Conservation (phyloP, 192 early-diverging fungal species). For the Mycoemilia scoparia region DNA sequence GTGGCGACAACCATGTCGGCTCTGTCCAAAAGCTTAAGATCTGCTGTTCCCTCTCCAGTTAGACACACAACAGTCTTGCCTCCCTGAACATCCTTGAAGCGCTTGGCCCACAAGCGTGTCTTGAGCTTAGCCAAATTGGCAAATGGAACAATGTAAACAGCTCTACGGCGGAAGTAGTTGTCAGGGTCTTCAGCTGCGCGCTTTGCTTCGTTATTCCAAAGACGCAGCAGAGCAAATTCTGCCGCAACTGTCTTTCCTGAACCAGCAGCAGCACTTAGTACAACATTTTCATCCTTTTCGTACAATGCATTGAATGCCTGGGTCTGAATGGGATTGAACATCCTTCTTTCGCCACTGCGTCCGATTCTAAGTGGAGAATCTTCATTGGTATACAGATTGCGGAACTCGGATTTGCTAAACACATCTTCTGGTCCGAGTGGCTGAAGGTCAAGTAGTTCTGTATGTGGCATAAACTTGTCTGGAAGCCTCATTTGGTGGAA, state of each 20-base stretch:
- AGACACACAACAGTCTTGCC: constrained; percentile 76
- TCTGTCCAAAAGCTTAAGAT: constrained; percentile 70
- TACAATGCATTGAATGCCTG: constrained; percentile 87
- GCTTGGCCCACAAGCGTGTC: constrained; percentile 59
- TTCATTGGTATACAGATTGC: constrained; percentile 35
- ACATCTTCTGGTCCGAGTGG: constrained; percentile 61
- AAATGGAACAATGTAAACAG: constrained; percentile 84
- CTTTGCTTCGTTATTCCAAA: constrained; percentile 40
- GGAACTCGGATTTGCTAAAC: constrained; percentile 57
- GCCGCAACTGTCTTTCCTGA: constrained; percentile 90
- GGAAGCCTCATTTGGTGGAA: constrained; percentile 86
- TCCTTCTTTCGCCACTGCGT: constrained; percentile 24
- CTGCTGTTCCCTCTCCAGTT: constrained; percentile 78
- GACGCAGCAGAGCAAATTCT: constrained; percentile 83
- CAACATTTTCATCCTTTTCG: constrained; percentile 67
- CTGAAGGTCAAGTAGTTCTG: constrained; percentile 85
- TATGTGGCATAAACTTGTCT: constrained; percentile 82
- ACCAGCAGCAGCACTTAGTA: constrained; percentile 84
- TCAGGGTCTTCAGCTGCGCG: constrained; percentile 13
- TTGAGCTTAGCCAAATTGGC: constrained; percentile 64
- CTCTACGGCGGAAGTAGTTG: constrained; percentile 29
- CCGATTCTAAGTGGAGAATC: constrained; percentile 2
- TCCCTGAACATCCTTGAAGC: constrained; percentile 62
- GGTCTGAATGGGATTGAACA: constrained; percentile 92
- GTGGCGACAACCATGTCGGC: constrained; percentile 88